phyloP scores from a whole-genome alignment of 2,329 filamentous ascomycete species.

The Nothopassalora personata region DNA sequence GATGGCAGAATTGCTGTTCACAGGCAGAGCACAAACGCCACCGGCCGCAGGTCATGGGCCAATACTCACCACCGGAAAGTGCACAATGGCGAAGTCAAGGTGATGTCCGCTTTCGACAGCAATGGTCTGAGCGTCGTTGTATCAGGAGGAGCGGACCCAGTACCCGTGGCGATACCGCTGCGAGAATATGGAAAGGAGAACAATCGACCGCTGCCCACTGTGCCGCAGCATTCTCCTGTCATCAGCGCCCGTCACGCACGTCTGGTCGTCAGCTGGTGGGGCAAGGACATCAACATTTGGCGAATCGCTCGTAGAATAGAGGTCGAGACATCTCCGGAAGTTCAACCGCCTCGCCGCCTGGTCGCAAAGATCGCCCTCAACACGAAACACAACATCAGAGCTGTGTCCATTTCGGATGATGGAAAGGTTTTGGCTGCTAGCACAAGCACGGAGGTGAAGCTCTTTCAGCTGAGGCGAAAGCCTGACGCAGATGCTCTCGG shows the following conservation, averaged over 20 bases:
- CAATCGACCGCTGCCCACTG: conserved; percentile 72
- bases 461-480: conserved; percentile 28
- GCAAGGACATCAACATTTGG: conserved; percentile 82
- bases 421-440: conserved; percentile 68
- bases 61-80: conserved; percentile 82
- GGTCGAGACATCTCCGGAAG: conserved; percentile 13
- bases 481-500: conserved; percentile 43
- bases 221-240: conserved; percentile 73
- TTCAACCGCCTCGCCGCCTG: conserved; percentile 25
- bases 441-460: conserved; percentile 31
- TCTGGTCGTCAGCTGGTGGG: conserved; percentile 87
- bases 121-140: conserved; percentile 74
- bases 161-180: conserved; percentile 75
- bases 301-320: conserved; percentile 48
- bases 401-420: conserved; percentile 66
- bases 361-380: conserved; percentile 38
- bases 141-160: conserved; percentile 83
- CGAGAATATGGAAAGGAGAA: conserved; percentile 72
- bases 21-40: conserved; percentile 53
- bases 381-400: conserved; percentile 63
- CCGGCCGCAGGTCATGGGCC: conserved; percentile 61
- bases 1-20: conserved; percentile 83
- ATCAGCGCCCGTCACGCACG: conserved; percentile 67
- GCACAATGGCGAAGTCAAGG: conserved; percentile 91
- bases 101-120: conserved; percentile 84